A percentile compares a stretch with the other conserved stretches of the same genome.
These are phyloP conservation scores for Skeletonema potamos DNA, from an alignment of 108 stramenopile genomes.

Conservation along the genomic window DNA sequence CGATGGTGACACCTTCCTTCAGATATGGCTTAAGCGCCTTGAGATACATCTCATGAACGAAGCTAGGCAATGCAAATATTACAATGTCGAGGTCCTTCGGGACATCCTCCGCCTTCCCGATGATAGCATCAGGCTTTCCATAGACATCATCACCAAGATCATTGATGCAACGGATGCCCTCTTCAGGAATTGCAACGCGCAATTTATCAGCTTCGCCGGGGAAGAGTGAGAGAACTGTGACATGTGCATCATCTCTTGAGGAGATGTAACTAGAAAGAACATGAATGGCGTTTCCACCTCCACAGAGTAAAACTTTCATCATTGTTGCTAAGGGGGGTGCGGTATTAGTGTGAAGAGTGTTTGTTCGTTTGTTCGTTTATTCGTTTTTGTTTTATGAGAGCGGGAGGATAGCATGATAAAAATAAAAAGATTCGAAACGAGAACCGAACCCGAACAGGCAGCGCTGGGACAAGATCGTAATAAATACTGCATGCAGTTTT, in stretches of 20 bases:
- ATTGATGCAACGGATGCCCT: slow-evolving; percentile 48
- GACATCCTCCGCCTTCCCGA: slow-evolving; percentile 29
- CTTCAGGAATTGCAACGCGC: slow-evolving; percentile 37
- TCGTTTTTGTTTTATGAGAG: background rate
- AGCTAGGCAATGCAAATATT: slow-evolving; percentile 51
- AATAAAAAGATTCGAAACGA: too few species aligned
- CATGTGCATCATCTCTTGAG: slow-evolving; percentile 22
- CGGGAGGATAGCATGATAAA: too few species aligned
- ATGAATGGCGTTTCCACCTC: slow-evolving; percentile 61
- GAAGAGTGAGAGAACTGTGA: slow-evolving; percentile 44
- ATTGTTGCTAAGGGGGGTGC: background rate
- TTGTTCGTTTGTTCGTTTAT: too few species aligned
- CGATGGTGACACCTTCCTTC: slow-evolving; percentile 43
- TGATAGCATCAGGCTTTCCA: slow-evolving; percentile 38
- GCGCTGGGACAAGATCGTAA: too few species aligned
- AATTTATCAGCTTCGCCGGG: slow-evolving; percentile 54
- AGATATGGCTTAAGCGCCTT: slow-evolving; percentile 43
- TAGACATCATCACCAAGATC: slow-evolving; percentile 45
- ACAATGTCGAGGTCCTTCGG: slow-evolving; percentile 29
- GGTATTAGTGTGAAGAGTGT: too few species aligned
- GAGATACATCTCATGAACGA: slow-evolving; percentile 51
- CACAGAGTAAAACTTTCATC: slow-evolving; percentile 49
- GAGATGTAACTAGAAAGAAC: slow-evolving; percentile 38
- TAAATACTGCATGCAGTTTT: background rate
- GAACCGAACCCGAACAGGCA: background rate